Evolutionary conservation across 257 asterid species (phyloP).

Genomic region (Primulina eburnea): DNA sequence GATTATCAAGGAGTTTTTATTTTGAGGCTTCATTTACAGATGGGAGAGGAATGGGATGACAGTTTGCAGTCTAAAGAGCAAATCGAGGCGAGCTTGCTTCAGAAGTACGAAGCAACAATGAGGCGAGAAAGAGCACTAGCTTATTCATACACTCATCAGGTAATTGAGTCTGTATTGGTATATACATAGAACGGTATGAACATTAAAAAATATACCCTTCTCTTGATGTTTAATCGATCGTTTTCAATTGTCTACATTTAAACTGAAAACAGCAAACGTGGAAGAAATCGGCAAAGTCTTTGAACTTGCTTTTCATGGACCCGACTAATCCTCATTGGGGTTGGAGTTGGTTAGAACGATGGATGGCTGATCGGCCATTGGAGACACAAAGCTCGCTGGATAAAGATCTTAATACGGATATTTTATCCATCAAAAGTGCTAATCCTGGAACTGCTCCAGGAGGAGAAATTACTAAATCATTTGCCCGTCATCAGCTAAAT

Average conservation of each 20-base stretch:
- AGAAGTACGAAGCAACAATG: constrained; percentile 81
- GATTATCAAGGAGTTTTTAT: constrained; percentile 12
- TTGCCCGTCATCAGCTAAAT: constrained; percentile 84
- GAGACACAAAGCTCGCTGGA: constrained; percentile 47
- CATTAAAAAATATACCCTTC: background rate
- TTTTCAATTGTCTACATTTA: constrained; percentile 14
- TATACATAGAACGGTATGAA: background rate
- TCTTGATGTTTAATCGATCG: background rate
- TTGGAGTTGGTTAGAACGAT: constrained; percentile 98
- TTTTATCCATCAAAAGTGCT: constrained; percentile 41
- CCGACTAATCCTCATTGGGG: constrained; percentile 99
- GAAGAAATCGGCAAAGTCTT: constrained; percentile 73
- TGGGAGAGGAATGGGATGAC: constrained; percentile 93
- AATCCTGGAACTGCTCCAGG: constrained; percentile 28
- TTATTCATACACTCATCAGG: constrained; percentile 95
- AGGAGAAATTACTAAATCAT: constrained; percentile 78
- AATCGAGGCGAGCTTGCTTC: constrained; percentile 70
- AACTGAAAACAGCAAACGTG: constrained; percentile 65
- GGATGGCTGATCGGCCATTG: constrained; percentile 80
- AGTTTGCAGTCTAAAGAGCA: constrained; percentile 79
- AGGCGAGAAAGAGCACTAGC: constrained; percentile 96
- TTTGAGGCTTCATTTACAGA: constrained; percentile 39
- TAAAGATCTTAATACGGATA: constrained; percentile 51
- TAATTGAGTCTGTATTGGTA: constrained; percentile 25
- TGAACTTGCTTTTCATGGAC: constrained; percentile 85